Evolutionary conservation across 148 eudicot species (phyloP).

Genomic region (Drosera capensis): DNA sequence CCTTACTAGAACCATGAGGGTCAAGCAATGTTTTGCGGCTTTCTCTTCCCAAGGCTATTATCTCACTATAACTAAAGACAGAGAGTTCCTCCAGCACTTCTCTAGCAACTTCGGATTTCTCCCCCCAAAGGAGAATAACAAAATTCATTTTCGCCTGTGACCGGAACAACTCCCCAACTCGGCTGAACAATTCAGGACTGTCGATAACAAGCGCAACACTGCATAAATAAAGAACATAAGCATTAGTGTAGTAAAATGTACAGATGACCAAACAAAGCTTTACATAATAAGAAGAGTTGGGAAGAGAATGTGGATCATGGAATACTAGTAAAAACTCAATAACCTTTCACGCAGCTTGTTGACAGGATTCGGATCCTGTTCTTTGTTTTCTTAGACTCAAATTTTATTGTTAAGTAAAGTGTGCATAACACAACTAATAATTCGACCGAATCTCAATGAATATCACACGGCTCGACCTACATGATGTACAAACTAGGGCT

Average conservation of each 20-base stretch:
- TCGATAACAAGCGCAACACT: constrained; percentile 83
- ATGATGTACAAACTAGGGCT: too few relatives aligned
- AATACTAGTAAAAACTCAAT: too few relatives aligned
- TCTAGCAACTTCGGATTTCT: constrained; percentile 38
- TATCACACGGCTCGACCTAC: too few relatives aligned
- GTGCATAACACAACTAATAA: too few relatives aligned
- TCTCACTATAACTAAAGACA: constrained; percentile 51
- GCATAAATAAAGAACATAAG: constrained; percentile 14
- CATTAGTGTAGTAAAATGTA: constrained; percentile 72
- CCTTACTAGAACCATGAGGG: constrained; percentile 73
- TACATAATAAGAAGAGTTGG: too few relatives aligned
- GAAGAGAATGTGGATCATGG: too few relatives aligned
- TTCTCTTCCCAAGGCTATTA: constrained; percentile 54
- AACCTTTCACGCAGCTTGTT: too few relatives aligned
- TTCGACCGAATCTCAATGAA: too few relatives aligned
- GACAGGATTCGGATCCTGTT: too few relatives aligned
- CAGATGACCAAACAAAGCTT: constrained; percentile 33
- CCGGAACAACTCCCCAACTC: constrained; percentile 38
- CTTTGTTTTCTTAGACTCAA: too few relatives aligned
- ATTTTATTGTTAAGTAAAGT: too few relatives aligned
- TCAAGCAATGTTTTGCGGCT: constrained; percentile 39
- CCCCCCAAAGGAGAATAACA: constrained; percentile 79
- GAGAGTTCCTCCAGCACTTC: constrained; percentile 26
- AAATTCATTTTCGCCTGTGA: constrained; percentile 45
- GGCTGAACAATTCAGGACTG: constrained; percentile 55